Evolutionary conservation across 495 filamentous ascomycete species (phyloP).

Genomic region (Xeromyces bisporus): DNA sequence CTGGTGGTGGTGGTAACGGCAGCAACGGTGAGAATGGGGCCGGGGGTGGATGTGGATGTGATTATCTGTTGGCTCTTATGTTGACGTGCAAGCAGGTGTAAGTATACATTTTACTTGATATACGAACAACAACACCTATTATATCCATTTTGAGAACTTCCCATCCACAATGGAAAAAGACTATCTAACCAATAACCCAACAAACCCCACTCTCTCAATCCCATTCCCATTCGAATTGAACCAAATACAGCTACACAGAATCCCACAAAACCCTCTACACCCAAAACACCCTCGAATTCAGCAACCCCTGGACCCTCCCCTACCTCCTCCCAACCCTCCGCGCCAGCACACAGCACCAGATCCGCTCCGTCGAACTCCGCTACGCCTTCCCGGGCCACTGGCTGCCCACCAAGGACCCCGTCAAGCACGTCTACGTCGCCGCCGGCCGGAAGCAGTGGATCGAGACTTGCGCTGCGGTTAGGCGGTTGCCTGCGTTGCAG

Average conservation of each 20-base stretch:
- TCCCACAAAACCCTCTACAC: slow-evolving; percentile 25
- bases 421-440: slow-evolving; percentile 26
- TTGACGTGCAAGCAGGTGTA: slow-evolving; percentile 18
- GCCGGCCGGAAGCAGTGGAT: slow-evolving; percentile 27
- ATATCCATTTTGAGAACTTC: no score
- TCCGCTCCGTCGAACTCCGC: slow-evolving; percentile 24
- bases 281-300: slow-evolving; percentile 26
- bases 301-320: slow-evolving; percentile 29
- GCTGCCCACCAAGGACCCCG: slow-evolving; percentile 30
- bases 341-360: slow-evolving; percentile 14
- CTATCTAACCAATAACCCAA: no score
- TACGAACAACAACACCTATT: slow-evolving; percentile 8
- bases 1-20: no score
- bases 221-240: not conserved
- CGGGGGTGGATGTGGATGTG: no score
- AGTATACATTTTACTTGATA: slow-evolving; percentile 2
- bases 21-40: no score
- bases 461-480: slow-evolving; percentile 21
- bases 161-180: no score
- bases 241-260: slow-evolving; percentile 18
- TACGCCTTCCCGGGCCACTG: slow-evolving; percentile 32
- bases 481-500: slow-evolving; percentile 11
- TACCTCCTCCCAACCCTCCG: slow-evolving; percentile 27
- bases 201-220: not conserved
- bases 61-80: slow-evolving; percentile 10